These are phyloP conservation scores for Reutealis trisperma DNA, from an alignment of 345 rosid genomes.

Conservation along the genomic window DNA sequence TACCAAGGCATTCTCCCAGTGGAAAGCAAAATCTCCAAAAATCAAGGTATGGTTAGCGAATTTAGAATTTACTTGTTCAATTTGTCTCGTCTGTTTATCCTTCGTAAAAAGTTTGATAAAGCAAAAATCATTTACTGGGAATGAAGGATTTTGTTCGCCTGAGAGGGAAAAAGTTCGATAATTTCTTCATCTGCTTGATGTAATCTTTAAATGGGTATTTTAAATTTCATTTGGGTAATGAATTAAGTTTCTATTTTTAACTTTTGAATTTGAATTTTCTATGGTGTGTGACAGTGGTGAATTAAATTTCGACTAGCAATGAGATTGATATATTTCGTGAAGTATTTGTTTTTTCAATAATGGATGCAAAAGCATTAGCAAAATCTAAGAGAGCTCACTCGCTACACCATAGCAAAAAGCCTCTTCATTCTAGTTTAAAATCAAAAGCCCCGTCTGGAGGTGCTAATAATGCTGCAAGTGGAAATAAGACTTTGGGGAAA, in stretches of 20 bases:
- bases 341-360: conserved; percentile 12
- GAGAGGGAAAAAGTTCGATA: too few species aligned
- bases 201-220: not conserved
- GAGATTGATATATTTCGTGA: not conserved
- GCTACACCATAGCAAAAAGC: conserved; percentile 58
- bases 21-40: too few species aligned
- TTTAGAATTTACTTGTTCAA: not conserved
- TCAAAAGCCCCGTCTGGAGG: conserved; percentile 28
- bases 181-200: too few species aligned
- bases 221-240: not conserved
- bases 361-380: conserved; percentile 80
- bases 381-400: conserved; percentile 91
- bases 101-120: too few species aligned
- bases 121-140: not conserved
- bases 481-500: conserved; percentile 37
- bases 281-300: conserved; percentile 2
- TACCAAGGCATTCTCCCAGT: too few species aligned
- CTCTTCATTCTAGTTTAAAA: conserved; percentile 49
- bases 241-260: not conserved
- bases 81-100: not conserved
- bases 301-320: not conserved
- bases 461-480: conserved; percentile 26
- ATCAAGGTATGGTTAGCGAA: too few species aligned
- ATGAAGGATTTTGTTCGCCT: too few species aligned
- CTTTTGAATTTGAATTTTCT: not conserved